Evolutionary conservation across 495 filamentous ascomycete species (phyloP).

Genomic region (Neurospora sp.): DNA sequence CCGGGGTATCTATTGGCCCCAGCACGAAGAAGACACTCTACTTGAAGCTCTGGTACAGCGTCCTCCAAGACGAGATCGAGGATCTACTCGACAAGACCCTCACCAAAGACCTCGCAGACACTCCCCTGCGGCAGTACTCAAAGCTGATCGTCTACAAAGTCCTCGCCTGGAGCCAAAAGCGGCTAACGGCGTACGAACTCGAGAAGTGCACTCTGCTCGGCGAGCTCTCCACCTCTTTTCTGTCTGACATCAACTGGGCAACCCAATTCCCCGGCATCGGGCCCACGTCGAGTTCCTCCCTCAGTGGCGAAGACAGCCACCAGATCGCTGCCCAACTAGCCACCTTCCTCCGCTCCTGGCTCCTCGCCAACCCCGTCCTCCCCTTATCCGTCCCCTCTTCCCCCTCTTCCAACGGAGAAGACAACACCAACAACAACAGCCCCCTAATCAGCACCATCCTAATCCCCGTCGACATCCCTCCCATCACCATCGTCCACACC

Average conservation of each 20-base stretch:
- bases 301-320: constrained; percentile 2
- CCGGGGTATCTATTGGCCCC: constrained; percentile 15
- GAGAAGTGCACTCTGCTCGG: constrained; percentile 45
- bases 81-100: constrained; percentile 32
- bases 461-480: constrained; percentile 79
- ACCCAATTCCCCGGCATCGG: constrained; percentile 37
- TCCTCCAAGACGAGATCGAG: constrained; percentile 62
- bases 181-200: constrained; percentile 50
- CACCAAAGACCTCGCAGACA: constrained; percentile 27
- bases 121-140: constrained; percentile 31
- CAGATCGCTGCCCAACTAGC: constrained; percentile 19
- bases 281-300: constrained; percentile 6
- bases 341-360: constrained; percentile 30
- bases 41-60: constrained; percentile 67
- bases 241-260: constrained; percentile 28
- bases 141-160: constrained; percentile 41
- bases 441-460: constrained; percentile 39
- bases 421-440: constrained; percentile 1
- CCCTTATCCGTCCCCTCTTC: constrained; percentile 10
- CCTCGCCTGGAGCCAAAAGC: constrained; percentile 38
- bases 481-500: constrained; percentile 74
- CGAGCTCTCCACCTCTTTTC: constrained; percentile 34
- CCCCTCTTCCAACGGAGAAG: background rate
- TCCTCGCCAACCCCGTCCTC: constrained; percentile 25
- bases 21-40: constrained; percentile 46